Evolutionary conservation across 352 stramenopile species (phyloP), one percentile per base, ranked within the genome.

Genomic region (Globisporangium barbulae): DNA sequence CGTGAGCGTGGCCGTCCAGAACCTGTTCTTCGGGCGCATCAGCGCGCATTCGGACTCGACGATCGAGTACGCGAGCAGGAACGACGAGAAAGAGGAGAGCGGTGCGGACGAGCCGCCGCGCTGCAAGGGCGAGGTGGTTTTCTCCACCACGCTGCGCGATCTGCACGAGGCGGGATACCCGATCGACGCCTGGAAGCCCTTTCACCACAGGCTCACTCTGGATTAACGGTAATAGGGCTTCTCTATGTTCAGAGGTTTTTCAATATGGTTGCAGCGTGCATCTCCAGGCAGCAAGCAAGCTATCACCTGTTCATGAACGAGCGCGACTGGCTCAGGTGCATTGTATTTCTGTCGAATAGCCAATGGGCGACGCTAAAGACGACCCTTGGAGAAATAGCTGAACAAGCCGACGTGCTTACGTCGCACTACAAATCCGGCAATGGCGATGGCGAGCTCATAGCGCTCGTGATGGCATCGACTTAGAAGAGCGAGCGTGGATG

Each of bases 121-220:
- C 50, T 66, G 61, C 61, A 66, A 66, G n/a, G 52, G 50, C 42
- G 61, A 66, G 30, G 39, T 56, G 41, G 52, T 61, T 21, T 66
- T 66, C 53, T 66, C 61, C 12, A 37, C 61, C 28, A 61, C 50
- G 7, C 21, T 60, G 28, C 52, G 52, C 12, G 41, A 58, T n/a
- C 41, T 61, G n/a, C 60, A 56, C 41, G 61, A 66, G 7, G 61
- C 61, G 31, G 61, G 61, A 8, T 61, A 66, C 41, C 19, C 42
- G 9, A 37, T 45, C 28, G 31, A 59, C 4, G 52, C 22, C 52
- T 56, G 50, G 52, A 61, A 60, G 15, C 61, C 52, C 15, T 56
- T 60, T 10, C 61, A 61, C 13, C 61, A 60, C 22, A 39, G 35
- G 22, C 61, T 61, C n/a, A 56, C 33, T 44, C 30, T 66, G n/a